Evolutionary conservation across 495 filamentous ascomycete species (phyloP), one percentile per base, ranked within the genome.

Genomic region (Aspergillus ellipticus): DNA sequence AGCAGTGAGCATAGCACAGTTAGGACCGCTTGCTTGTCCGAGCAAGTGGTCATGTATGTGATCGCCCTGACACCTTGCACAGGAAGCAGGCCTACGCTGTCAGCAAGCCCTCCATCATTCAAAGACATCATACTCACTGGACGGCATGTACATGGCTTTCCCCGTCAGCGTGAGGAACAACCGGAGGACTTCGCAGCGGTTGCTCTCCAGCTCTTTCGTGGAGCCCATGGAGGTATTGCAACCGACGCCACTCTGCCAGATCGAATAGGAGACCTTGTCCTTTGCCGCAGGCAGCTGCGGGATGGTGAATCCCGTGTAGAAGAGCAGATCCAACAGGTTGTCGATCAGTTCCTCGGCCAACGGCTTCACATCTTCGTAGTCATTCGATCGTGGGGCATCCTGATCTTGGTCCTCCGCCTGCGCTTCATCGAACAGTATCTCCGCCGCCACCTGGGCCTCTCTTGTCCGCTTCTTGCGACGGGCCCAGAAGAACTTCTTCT

Each of bases 201-300:
- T 96, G 69, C 80, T 92, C 73, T 99, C 94, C 46, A 88, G 83
- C 56, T 96, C 89, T 70, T 89, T 96, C 37, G 82, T 96, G 17
- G 92, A 90, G 16, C 87, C 87, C 68, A 96, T 85, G 1, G 90
- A 80, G 6, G 88, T 89, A 67, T 96, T 96, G 73, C 93, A 97
- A 2, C 94, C 94, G 45, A 99, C 93, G 21, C 94, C 94, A 62
- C 88, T 97, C 70, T 97, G 91, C 94, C 94, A 99, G 62, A 99
- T 97, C 33, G 91, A 86, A 74, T 90, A 96, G 13, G 88, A 89
- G 37, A 96, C 87, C 68, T 96, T 96, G 59, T 79, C 79, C 65
- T 88, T 89, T 35, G 83, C 85, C 42, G 85, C 80, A 10, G 83
- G 71, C 4, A 77, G 71, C 43, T 74, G 67, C 0, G 92, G 92